Evolutionary conservation across 2,329 filamentous ascomycete species (phyloP).

Genomic region (Aspergillus udagawae): DNA sequence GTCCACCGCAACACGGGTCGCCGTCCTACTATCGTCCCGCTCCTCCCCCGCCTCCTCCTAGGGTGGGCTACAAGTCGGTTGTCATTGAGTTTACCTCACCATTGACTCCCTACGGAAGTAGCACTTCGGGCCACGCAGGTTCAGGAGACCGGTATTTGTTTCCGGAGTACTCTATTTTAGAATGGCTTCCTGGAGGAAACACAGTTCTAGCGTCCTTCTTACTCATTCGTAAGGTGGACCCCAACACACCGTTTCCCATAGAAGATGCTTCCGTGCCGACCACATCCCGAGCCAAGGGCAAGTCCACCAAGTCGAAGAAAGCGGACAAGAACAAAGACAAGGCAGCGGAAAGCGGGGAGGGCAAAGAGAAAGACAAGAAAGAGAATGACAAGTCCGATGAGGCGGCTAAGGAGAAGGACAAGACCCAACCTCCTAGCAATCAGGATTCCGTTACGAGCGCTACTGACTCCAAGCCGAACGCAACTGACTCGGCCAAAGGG

Average conservation of each 20-base stretch:
- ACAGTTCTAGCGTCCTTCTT: slow-evolving; percentile 47
- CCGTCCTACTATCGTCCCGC: slow-evolving; percentile 32
- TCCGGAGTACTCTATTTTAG: slow-evolving; percentile 47
- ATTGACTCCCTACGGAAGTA: slow-evolving; percentile 39
- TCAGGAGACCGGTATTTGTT: slow-evolving; percentile 48
- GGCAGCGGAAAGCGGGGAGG: slow-evolving; percentile 9
- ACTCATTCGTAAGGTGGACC: slow-evolving; percentile 41
- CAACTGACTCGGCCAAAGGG: slow-evolving; percentile 16
- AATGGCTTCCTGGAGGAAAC: slow-evolving; percentile 44
- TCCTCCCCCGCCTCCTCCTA: slow-evolving; percentile 30
- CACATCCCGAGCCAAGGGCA: slow-evolving; percentile 23
- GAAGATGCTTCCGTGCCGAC: slow-evolving; percentile 28
- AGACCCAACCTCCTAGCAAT: slow-evolving; percentile 3
- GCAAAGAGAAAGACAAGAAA: slow-evolving; percentile 5
- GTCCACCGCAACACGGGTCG: slow-evolving; percentile 31
- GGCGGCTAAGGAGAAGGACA: slow-evolving; percentile 3
- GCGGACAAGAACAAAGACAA: slow-evolving; percentile 26
- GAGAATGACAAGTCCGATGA: slow-evolving; percentile 8
- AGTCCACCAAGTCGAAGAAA: slow-evolving; percentile 38
- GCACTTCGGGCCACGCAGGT: slow-evolving; percentile 37
- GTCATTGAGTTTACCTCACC: slow-evolving; percentile 47
- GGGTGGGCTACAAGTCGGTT: slow-evolving; percentile 43
- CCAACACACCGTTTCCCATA: slow-evolving; percentile 36
- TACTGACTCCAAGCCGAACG: not conserved
- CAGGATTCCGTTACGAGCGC: slow-evolving; percentile 4